phyloP scores from a whole-genome alignment of 2,329 filamentous ascomycete genomes.

The Exophiala sideris region DNA sequence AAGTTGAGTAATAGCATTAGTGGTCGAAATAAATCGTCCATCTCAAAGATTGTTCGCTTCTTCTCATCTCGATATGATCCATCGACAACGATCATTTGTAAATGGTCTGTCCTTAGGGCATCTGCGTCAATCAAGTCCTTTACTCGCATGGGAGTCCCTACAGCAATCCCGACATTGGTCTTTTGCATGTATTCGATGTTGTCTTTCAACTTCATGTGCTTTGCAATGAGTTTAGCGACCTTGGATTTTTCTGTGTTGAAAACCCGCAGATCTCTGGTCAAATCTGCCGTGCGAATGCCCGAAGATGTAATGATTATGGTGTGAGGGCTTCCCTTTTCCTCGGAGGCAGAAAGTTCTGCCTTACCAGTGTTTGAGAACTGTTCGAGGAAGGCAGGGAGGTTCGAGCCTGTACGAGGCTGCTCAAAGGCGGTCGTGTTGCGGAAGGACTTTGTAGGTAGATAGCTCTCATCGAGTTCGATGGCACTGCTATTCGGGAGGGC shows the following conservation, averaged over 20 bases:
- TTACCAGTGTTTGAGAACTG: constrained; percentile 52
- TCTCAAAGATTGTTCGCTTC: constrained; percentile 88
- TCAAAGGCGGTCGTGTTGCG: constrained; percentile 75
- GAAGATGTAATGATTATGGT: constrained; percentile 85
- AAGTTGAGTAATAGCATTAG: constrained; percentile 71
- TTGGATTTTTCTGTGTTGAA: constrained; percentile 56
- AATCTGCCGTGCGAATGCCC: constrained; percentile 79
- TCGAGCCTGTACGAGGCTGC: constrained; percentile 63
- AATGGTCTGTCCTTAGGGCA: constrained; percentile 66
- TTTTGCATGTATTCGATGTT: constrained; percentile 72
- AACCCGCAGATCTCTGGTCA: constrained; percentile 53
- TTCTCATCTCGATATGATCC: constrained; percentile 92
- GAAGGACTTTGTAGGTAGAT: constrained; percentile 74
- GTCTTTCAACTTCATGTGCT: constrained; percentile 94
- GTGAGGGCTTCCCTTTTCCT: constrained; percentile 71
- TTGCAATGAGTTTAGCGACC: constrained; percentile 92
- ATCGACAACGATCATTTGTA: constrained; percentile 82
- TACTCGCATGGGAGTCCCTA: constrained; percentile 82
- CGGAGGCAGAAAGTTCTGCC: constrained; percentile 61
- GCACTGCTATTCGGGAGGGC: constrained; percentile 70
- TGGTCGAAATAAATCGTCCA: constrained; percentile 86
- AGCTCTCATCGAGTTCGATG: constrained; percentile 79
- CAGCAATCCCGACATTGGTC: constrained; percentile 73
- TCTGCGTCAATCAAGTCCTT: constrained; percentile 79
- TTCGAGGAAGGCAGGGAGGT: constrained; percentile 77